These are phyloP conservation scores for Agaricales sp. DNA, from an alignment of 1,284 basidiomycete species.

Conservation along the genomic window DNA sequence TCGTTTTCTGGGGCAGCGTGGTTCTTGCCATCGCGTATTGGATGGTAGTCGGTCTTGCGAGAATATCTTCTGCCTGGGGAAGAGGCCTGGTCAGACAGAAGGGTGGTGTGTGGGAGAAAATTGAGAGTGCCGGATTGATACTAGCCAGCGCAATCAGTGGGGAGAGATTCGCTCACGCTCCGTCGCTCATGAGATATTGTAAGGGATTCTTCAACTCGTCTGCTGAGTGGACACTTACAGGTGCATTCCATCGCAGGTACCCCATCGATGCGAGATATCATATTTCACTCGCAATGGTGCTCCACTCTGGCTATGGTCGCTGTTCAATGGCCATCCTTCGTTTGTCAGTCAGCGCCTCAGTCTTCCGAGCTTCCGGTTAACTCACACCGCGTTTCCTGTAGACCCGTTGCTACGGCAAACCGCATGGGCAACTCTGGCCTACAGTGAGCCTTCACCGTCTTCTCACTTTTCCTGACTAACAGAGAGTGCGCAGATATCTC, in stretches of 20 bases:
- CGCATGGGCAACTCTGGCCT: conserved; percentile 80
- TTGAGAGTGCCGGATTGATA: conserved; percentile 79
- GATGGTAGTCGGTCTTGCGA: conserved; percentile 68
- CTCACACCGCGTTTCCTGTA: conserved; percentile 25
- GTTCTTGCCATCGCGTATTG: conserved; percentile 75
- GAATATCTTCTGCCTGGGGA: conserved; percentile 77
- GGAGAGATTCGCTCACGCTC: conserved; percentile 75
- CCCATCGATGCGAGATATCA: conserved; percentile 85
- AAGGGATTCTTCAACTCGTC: conserved; percentile 20
- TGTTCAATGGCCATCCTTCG: conserved; percentile 88
- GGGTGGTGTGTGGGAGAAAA: conserved; percentile 50
- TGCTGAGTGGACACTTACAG: conserved; percentile 9
- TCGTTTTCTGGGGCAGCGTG: conserved; percentile 80
- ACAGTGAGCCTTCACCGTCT: conserved; percentile 49
- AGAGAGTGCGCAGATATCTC: conserved; percentile 52
- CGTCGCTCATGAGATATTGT: conserved; percentile 86
- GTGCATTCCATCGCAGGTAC: conserved; percentile 49
- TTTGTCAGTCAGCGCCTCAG: conserved; percentile 48
- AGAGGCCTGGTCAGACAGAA: conserved; percentile 52
- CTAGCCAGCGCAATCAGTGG: conserved; percentile 90
- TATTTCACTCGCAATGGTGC: conserved; percentile 90
- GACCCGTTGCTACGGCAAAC: conserved; percentile 82
- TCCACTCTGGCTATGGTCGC: conserved; percentile 83
- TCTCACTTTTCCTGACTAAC: conserved; percentile 3
- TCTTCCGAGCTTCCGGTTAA: conserved; percentile 9